These are phyloP conservation scores for Hymenoscyphus infarciens DNA, from an alignment of 2,329 filamentous ascomycete genomes.

Conservation along the genomic window DNA sequence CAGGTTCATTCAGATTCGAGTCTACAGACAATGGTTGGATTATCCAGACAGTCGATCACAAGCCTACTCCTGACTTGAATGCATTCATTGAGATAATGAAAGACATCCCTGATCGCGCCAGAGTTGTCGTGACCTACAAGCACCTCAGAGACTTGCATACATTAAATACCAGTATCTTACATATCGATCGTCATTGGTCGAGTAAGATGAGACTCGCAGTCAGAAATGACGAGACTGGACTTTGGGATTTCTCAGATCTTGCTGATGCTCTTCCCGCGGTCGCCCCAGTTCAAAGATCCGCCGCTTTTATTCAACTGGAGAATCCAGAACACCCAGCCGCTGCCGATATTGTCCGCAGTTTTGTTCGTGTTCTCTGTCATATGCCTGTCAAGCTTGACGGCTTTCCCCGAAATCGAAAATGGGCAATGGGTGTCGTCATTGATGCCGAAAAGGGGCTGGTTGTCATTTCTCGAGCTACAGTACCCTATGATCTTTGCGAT, in stretches of 20 bases:
- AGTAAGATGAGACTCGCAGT: slow-evolving; percentile 90
- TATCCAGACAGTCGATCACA: slow-evolving; percentile 87
- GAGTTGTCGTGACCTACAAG: slow-evolving; percentile 93
- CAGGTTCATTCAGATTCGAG: slow-evolving; percentile 92
- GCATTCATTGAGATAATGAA: slow-evolving; percentile 91
- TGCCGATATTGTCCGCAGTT: slow-evolving; percentile 90
- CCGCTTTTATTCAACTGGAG: slow-evolving; percentile 87
- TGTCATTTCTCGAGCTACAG: slow-evolving; percentile 87
- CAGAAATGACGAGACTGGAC: slow-evolving; percentile 81
- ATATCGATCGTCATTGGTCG: slow-evolving; percentile 93
- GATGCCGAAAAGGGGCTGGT: slow-evolving; percentile 95
- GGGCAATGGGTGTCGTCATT: slow-evolving; percentile 94
- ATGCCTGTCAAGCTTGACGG: slow-evolving; percentile 97
- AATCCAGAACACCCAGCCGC: slow-evolving; percentile 84
- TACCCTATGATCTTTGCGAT: slow-evolving; percentile 95
- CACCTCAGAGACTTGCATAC: slow-evolving; percentile 94
- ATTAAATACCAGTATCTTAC: slow-evolving; percentile 85
- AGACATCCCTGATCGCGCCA: slow-evolving; percentile 73
- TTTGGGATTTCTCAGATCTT: slow-evolving; percentile 93
- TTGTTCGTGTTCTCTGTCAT: slow-evolving; percentile 86
- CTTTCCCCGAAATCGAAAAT: slow-evolving; percentile 92
- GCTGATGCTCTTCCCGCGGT: slow-evolving; percentile 75
- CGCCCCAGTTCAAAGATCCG: slow-evolving; percentile 68
- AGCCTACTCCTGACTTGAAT: slow-evolving; percentile 81
- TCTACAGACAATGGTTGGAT: slow-evolving; percentile 90